Base-by-base conservation (phyloP, 2,329 filamentous ascomycete species). In the Lasiodiplodia theobromae region DNA sequence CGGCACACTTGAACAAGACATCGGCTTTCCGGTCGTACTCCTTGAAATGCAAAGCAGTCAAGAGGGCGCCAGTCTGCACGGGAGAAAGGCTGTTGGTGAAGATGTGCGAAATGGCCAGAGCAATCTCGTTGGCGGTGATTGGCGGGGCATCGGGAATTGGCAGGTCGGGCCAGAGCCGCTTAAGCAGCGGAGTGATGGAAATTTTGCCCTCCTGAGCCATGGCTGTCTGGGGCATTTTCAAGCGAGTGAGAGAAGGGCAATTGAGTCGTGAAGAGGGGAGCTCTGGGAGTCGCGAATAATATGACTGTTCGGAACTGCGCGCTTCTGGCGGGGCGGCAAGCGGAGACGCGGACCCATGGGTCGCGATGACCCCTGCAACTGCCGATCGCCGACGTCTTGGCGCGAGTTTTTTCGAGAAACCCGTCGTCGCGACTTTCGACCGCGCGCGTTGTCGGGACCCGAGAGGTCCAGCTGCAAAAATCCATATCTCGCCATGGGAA, bases 1-100 rank as follows among this genome's bases (percentile, higher is more conserved):
- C 84, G 4, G 95, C 94, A 73, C 93, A 95, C 82, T 91, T 90
- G 67, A 93, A 92, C 73, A 99, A 88, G 51, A 99, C 92, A 76
- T 96, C 92, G 31, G 94, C 88, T 71, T 91, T 88, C 72, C 91
- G 88, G 79, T 98, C 96, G 79, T 93, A 88, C 69, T 90, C 89
- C 1, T 94, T 97, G 73, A 97, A 97, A 82, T 97, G 95, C 56
- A 99, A 85, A 67, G 94, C 92, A 76, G 96, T 97, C 65, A 98
- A 85, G 68, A 99, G 85, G 49, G 94, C 92, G 66, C 92, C 92
- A 0, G 92, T 92, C 79, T 98, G 96, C 10, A 94, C 92, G 49
- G 92, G 90, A n/a, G 92, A 95, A 21, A 98, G 85, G 72, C 89
- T 89, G 81, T 97, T 91, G 69, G 94, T 94, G 81, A 98, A 98